Conservation (phyloP, 1,284 basidiomycete genomes). For the Austroboletus niveus region DNA sequence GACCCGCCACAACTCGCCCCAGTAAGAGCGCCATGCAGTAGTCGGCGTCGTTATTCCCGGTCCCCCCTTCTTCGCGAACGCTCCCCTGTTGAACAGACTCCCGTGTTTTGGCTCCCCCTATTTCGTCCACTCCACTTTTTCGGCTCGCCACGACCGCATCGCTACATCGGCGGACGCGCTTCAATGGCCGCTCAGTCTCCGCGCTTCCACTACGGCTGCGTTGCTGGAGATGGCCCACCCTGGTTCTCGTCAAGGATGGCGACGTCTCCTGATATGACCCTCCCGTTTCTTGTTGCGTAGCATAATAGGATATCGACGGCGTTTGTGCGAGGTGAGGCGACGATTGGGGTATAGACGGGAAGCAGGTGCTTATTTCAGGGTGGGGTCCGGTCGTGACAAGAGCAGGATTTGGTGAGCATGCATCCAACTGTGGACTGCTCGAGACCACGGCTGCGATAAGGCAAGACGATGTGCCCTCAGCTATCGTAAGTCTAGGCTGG, state of each 20-base stretch:
- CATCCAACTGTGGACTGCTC: constrained; percentile 1
- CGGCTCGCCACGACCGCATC: constrained; percentile 12
- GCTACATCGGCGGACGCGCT: constrained; percentile 22
- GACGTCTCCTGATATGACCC: constrained; percentile 15
- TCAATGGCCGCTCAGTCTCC: constrained; percentile 28
- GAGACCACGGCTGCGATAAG: constrained; percentile 8
- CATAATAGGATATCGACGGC: constrained; percentile 3
- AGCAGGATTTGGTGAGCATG: neutral
- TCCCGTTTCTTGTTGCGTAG: neutral
- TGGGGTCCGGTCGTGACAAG: constrained; percentile 11
- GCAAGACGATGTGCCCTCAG: constrained; percentile 2
- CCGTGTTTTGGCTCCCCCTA: constrained; percentile 9
- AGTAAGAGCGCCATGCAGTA: constrained; percentile 17
- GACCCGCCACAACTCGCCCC: constrained; percentile 21
- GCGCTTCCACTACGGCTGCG: constrained; percentile 17
- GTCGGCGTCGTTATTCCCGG: constrained; percentile 10
- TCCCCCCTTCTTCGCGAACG: neutral
- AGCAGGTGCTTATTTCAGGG: constrained; percentile 11
- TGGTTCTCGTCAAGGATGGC: constrained; percentile 3
- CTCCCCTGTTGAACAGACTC: constrained; percentile 4
- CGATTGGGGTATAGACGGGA: constrained; percentile 7
- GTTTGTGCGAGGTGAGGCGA: neutral
- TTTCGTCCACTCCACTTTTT: constrained; percentile 10
- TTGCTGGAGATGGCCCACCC: constrained; percentile 1
- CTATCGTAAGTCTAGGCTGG: constrained; percentile 8